These are phyloP conservation scores for Penicillium odoratum DNA, from an alignment of 495 filamentous ascomycete genomes.

Conservation along the genomic window DNA sequence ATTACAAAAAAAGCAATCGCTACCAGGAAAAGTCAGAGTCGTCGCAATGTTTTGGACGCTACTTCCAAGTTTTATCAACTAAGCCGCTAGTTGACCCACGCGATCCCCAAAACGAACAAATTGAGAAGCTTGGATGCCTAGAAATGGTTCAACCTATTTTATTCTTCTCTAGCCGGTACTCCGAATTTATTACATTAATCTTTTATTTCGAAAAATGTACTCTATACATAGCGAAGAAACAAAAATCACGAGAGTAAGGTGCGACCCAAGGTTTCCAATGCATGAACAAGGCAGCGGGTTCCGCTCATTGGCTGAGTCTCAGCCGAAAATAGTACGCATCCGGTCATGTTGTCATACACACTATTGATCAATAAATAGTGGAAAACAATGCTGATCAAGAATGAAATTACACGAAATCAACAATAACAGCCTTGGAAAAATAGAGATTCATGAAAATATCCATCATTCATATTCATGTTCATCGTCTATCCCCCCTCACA, in stretches of 20 bases:
- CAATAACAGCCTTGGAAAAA: too few relatives aligned
- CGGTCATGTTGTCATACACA: constrained; percentile 21
- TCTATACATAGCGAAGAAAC: too few relatives aligned
- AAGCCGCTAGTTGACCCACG: constrained; percentile 6
- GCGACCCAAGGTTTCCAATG: not conserved
- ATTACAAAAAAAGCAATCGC: not conserved
- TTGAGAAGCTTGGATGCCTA: constrained; percentile 10
- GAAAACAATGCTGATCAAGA: not conserved
- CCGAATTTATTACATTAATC: too few relatives aligned
- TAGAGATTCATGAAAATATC: too few relatives aligned
- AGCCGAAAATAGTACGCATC: constrained; percentile 19
- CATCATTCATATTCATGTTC: too few relatives aligned
- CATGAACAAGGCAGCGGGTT: not conserved
- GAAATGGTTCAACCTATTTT: too few relatives aligned
- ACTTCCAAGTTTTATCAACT: constrained; percentile 3
- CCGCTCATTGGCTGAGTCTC: constrained; percentile 20
- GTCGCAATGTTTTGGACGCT: not conserved
- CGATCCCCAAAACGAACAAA: constrained; percentile 11
- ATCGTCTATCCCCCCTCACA: not conserved
- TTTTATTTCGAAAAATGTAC: too few relatives aligned
- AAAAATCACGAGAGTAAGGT: not conserved
- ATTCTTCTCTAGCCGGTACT: too few relatives aligned
- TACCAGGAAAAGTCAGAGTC: not conserved
- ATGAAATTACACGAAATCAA: too few relatives aligned
- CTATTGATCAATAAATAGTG: not conserved